Conservation (phyloP, 495 filamentous ascomycete species). For the Penicillium cosmopolitanum region DNA sequence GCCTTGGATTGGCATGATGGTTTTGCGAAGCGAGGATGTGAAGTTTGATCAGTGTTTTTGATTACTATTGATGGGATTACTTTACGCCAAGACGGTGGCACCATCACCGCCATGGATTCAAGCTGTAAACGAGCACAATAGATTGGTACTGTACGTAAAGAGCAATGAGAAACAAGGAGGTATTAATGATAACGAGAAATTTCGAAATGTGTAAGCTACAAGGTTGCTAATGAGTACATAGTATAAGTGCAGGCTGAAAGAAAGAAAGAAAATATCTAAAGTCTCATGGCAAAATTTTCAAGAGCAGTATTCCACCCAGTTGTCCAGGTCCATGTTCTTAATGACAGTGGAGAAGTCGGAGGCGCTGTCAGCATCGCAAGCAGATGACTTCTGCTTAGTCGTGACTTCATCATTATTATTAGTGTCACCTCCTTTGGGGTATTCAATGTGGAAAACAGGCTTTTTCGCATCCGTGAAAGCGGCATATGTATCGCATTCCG, state of each 20-base stretch:
- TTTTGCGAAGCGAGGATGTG: not conserved
- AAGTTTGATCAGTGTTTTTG: not conserved
- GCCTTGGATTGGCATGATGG: not conserved
- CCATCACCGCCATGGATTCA: not conserved
- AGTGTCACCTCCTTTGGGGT: slow-evolving; percentile 51
- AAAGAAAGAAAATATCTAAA: not conserved
- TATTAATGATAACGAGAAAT: too few relatives aligned
- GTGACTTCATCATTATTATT: slow-evolving; percentile 43
- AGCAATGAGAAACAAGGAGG: too few relatives aligned
- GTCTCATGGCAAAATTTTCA: not conserved
- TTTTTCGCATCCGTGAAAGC: slow-evolving; percentile 62
- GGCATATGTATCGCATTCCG: slow-evolving; percentile 59
- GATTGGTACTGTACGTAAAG: not conserved
- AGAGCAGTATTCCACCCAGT: slow-evolving; percentile 59
- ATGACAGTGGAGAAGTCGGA: slow-evolving; percentile 64
- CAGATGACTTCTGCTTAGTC: slow-evolving; percentile 28
- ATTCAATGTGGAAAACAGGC: slow-evolving; percentile 78
- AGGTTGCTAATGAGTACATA: not conserved
- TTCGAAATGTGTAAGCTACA: too few relatives aligned
- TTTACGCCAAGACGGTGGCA: not conserved
- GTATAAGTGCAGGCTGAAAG: not conserved
- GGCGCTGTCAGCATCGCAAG: slow-evolving; percentile 41
- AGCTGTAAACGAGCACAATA: not conserved
- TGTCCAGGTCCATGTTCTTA: slow-evolving; percentile 64
- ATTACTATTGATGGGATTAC: not conserved